Evolutionary conservation across 176 grass and related monocot species (phyloP), one percentile per base, ranked within the genome.

Genomic region (Oryza nivara): DNA sequence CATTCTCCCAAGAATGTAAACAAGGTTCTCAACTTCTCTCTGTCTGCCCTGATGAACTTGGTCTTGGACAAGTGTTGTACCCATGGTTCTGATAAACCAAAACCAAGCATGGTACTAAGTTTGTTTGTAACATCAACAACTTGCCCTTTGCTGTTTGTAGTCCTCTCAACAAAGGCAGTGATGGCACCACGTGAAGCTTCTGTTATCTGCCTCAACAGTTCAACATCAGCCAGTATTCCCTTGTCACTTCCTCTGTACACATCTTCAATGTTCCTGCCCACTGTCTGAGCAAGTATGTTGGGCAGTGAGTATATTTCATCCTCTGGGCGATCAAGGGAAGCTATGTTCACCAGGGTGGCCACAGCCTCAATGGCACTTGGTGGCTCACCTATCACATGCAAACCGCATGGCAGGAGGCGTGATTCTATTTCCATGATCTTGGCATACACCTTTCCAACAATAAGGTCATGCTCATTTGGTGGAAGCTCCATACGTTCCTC

Each of bases 391-490:
- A 99, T 99, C 81, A 99, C 96, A 81, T 99, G 96, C 56, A 99
- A 91, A 51, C 96, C 96, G 35, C 96, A 99, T 4, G 96, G 96
- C 81, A 96, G 72, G 67, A 99, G 91, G 34, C 96, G 79, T 35
- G 96, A 96, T 56, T 99, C 96, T 14, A 99, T 96, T 77, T 99
- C 96, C 96, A 99, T 99, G 78, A 99, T 89, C 93, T 99, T 99
- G 11, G 93, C 82, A 54, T 99, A 99, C 54, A 99, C 93, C 89
- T 94, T 96, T 2, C 96, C 96, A 22, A 99, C 96, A 26, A 99
- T 82, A 9, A 92, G 87, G 76, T 99, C 96, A 19, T 89, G 89
- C 46, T 94, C 96, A 12, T 78, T 47, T 30, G 86, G 74, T 65
- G 86, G 79, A 72, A 99, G 93, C 78, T 99, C 96, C 64, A 68